Percentiles rank a stretch among this genome's conserved stretches.
phyloP scores from a whole-genome alignment of 2,329 filamentous ascomycete species.

The Beauveria australis region DNA sequence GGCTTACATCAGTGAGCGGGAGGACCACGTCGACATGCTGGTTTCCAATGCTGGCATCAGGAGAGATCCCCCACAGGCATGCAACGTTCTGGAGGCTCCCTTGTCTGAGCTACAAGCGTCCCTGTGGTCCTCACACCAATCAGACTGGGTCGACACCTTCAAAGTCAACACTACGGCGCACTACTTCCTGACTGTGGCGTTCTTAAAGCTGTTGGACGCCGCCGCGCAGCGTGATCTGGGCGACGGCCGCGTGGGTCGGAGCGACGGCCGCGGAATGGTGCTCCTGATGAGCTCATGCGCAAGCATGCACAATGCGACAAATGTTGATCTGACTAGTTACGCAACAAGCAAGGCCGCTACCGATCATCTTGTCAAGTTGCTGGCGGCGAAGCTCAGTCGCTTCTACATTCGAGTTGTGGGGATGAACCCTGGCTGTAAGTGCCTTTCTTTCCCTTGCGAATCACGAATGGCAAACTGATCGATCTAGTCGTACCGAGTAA shows the following conservation, averaged over 20 bases:
- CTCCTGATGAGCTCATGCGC: conserved; percentile 43
- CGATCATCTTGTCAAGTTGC: conserved; percentile 39
- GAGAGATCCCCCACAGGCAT: conserved; percentile 33
- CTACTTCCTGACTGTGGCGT: neutral
- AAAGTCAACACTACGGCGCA: neutral
- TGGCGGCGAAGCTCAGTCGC: conserved; percentile 38
- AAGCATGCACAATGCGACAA: conserved; percentile 44
- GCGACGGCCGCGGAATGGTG: conserved; percentile 35
- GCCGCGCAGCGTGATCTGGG: neutral
- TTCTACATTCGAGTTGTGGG: conserved; percentile 25
- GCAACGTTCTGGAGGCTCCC: neutral
- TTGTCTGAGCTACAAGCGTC: neutral
- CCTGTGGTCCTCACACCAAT: neutral
- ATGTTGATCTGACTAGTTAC: conserved; percentile 44
- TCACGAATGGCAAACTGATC: too few relatives aligned
- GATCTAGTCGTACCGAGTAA: neutral
- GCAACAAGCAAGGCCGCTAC: conserved; percentile 43
- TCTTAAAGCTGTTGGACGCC: neutral
- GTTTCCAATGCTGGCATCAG: conserved; percentile 42
- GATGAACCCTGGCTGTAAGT: conserved; percentile 26
- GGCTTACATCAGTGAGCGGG: conserved; percentile 22
- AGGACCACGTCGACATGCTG: conserved; percentile 37
- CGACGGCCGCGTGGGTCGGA: conserved; percentile 15
- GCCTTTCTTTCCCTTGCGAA: neutral
- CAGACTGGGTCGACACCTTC: neutral